phyloP scores from a whole-genome alignment of 305 asterid genomes.

The Andrographis paniculata region DNA sequence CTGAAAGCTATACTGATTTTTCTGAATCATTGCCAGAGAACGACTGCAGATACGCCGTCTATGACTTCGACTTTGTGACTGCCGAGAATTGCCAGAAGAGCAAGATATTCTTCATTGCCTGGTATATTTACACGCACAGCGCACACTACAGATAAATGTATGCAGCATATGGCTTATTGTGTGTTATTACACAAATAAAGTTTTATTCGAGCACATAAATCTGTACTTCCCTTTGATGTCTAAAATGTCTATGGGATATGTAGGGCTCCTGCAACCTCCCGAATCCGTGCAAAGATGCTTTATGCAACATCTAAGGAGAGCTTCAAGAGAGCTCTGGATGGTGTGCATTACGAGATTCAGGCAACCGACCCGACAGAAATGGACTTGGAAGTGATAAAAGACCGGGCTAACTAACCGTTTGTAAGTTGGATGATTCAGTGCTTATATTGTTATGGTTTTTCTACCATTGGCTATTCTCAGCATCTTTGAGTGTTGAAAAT shows the following conservation, averaged over 20 bases:
- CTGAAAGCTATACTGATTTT: neutral
- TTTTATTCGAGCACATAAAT: too few species aligned
- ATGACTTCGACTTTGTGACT: neutral
- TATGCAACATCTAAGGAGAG: neutral
- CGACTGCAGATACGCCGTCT: neutral
- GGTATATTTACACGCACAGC: neutral
- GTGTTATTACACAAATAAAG: too few species aligned
- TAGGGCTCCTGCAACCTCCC: neutral
- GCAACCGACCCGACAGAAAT: neutral
- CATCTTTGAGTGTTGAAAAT: too few species aligned
- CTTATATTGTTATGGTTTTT: too few species aligned
- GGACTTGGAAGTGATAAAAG: neutral
- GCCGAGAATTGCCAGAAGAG: neutral
- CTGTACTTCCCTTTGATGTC: neutral
- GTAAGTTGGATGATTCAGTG: too few species aligned
- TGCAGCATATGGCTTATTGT: too few species aligned
- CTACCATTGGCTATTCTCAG: too few species aligned
- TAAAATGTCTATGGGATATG: neutral
- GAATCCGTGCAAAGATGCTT: conserved; percentile 1
- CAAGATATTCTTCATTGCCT: conserved; percentile 1
- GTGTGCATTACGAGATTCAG: neutral
- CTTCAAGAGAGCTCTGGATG: neutral
- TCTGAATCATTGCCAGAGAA: neutral
- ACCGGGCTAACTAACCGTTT: too few species aligned
- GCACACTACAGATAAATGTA: too few species aligned